Evolutionary conservation across 2,329 filamentous ascomycete genomes (phyloP).

Genomic region (Aspergillus puulaauensis): DNA sequence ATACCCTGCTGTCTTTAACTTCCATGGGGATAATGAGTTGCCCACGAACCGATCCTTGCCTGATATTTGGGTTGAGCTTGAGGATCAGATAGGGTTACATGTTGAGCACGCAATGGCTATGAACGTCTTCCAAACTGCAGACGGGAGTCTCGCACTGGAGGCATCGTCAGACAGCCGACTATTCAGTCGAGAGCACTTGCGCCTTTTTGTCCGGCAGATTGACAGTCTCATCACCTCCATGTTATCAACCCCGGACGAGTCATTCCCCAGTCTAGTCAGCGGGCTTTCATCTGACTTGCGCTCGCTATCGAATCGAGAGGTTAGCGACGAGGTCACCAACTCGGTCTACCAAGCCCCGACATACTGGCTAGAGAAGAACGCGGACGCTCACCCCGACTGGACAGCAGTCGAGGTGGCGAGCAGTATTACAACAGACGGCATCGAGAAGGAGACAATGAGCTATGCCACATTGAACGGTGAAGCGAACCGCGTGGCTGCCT

Average conservation of each 20-base stretch:
- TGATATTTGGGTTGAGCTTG: slow-evolving; percentile 27
- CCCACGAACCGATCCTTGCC: not conserved
- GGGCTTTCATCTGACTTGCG: slow-evolving; percentile 22
- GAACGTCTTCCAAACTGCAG: slow-evolving; percentile 31
- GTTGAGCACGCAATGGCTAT: slow-evolving; percentile 45
- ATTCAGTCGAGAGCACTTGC: slow-evolving; percentile 28
- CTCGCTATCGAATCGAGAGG: slow-evolving; percentile 23
- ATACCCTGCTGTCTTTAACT: slow-evolving; percentile 36
- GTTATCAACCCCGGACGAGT: slow-evolving; percentile 26
- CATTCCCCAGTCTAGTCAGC: slow-evolving; percentile 22
- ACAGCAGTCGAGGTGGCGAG: slow-evolving; percentile 30
- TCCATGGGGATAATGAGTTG: slow-evolving; percentile 22
- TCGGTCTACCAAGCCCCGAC: slow-evolving; percentile 25
- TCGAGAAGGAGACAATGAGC: slow-evolving; percentile 25
- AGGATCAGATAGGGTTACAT: slow-evolving; percentile 33
- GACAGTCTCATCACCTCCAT: slow-evolving; percentile 30
- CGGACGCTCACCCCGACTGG: slow-evolving; percentile 27
- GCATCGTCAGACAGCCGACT: slow-evolving; percentile 24
- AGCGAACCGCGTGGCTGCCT: slow-evolving; percentile 26
- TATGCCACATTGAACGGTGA: slow-evolving; percentile 24
- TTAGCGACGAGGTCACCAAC: slow-evolving; percentile 19
- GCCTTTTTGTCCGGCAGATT: slow-evolving; percentile 29
- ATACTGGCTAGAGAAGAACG: slow-evolving; percentile 28
- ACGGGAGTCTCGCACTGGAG: slow-evolving; percentile 25
- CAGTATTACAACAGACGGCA: slow-evolving; percentile 17